Conservation (phyloP, 345 rosid genomes). For the Citrus reticulata region DNA sequence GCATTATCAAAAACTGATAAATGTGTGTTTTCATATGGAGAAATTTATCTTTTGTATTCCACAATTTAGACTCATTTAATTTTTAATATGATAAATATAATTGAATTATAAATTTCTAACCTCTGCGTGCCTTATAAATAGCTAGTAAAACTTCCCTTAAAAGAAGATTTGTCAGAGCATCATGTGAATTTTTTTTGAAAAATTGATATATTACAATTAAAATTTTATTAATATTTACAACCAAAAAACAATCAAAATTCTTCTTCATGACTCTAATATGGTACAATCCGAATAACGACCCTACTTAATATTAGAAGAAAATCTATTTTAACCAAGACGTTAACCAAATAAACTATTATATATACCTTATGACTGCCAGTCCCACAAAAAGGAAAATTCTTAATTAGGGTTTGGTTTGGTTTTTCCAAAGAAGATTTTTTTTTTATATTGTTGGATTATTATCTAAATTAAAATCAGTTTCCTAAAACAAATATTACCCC, state of each 20-base stretch:
- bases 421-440: background rate
- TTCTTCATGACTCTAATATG: too few species aligned
- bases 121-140: background rate
- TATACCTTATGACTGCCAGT: too few species aligned
- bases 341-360: too few species aligned
- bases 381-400: background rate
- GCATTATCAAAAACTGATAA: background rate
- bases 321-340: fast-evolving
- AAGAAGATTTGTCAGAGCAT: background rate
- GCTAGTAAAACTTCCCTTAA: background rate
- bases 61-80: too few species aligned
- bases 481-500: background rate
- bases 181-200: too few species aligned
- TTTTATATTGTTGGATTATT: background rate
- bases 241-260: fast-evolving
- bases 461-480: background rate
- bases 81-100: too few species aligned
- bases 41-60: too few species aligned
- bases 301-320: too few species aligned
- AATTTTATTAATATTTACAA: too few species aligned
- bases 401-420: background rate
- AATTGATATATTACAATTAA: too few species aligned
- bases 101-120: too few species aligned
- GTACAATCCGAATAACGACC: fast-evolving
- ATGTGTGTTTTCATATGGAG: too few species aligned